These are phyloP conservation scores for Canna indica DNA, from an alignment of 176 grass and related monocot genomes.

Conservation along the genomic window DNA sequence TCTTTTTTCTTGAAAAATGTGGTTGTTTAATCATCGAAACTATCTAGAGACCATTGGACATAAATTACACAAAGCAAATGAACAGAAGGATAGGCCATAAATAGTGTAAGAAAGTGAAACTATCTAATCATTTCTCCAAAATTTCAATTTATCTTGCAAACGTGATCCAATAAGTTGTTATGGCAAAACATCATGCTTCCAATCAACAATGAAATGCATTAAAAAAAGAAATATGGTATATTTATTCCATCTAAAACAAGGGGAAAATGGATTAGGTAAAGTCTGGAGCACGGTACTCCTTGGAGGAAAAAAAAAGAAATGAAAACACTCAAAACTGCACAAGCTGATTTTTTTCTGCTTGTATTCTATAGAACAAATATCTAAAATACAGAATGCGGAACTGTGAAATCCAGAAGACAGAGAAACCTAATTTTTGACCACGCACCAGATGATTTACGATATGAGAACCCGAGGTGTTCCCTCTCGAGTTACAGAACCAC, in stretches of 20 bases:
- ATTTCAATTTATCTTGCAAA: background rate
- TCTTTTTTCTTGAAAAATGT: too few species aligned
- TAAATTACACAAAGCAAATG: too few species aligned
- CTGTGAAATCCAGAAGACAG: background rate
- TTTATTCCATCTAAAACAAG: background rate
- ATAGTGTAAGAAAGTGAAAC: too few species aligned
- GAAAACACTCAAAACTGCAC: background rate
- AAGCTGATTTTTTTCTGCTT: background rate
- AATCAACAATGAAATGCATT: background rate
- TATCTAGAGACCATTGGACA: too few species aligned
- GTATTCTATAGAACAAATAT: background rate
- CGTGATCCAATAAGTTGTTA: background rate
- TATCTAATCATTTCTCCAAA: background rate
- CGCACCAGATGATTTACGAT: slow-evolving; percentile 94
- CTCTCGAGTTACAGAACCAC: slow-evolving; percentile 98
- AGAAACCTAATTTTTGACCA: background rate
- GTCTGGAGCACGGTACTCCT: background rate
- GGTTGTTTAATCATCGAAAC: too few species aligned
- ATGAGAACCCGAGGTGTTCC: slow-evolving; percentile 93
- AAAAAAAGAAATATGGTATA: too few species aligned
- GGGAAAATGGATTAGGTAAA: background rate
- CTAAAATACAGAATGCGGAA: background rate
- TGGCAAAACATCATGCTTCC: background rate
- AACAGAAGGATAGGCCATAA: background rate
- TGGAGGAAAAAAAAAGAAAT: too few species aligned